Percentiles rank a stretch among this genome's conserved stretches.
phyloP scores from a whole-genome alignment of 805 yeast species.

The Lipomyces japonicus region DNA sequence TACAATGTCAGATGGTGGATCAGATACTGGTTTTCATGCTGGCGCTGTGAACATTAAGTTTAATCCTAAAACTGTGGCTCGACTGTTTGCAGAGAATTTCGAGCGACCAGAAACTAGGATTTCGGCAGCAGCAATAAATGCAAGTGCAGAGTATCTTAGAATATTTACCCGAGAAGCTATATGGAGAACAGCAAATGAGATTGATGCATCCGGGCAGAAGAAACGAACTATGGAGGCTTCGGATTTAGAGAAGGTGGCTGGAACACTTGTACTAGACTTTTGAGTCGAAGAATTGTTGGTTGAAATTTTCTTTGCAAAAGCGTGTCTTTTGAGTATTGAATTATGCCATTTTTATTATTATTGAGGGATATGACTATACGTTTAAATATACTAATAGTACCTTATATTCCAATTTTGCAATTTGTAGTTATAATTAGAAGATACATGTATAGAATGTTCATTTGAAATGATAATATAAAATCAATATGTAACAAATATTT shows the following conservation, averaged over 20 bases:
- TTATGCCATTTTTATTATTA: too few species aligned
- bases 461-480: too few species aligned
- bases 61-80: slow-evolving; percentile 25
- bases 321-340: too few species aligned
- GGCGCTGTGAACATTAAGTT: slow-evolving; percentile 10
- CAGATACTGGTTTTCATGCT: neutral
- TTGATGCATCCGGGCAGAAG: slow-evolving; percentile 27
- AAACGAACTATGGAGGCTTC: slow-evolving; percentile 42
- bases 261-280: slow-evolving; percentile 47
- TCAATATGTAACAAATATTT: too few species aligned
- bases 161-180: slow-evolving; percentile 50
- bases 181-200: slow-evolving; percentile 45
- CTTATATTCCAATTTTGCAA: too few species aligned
- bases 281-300: slow-evolving; percentile 20
- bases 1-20: too few species aligned
- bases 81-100: slow-evolving; percentile 30
- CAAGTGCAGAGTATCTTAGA: slow-evolving; percentile 45
- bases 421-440: too few species aligned
- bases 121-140: slow-evolving; percentile 29
- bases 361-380: too few species aligned
- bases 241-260: slow-evolving; percentile 46
- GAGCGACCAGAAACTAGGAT: slow-evolving; percentile 29
- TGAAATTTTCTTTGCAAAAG: too few species aligned
- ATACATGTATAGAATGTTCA: too few species aligned
- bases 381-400: too few species aligned